Conservation (phyloP, 176 grass and related monocot genomes). For the Oryza officinalis region DNA sequence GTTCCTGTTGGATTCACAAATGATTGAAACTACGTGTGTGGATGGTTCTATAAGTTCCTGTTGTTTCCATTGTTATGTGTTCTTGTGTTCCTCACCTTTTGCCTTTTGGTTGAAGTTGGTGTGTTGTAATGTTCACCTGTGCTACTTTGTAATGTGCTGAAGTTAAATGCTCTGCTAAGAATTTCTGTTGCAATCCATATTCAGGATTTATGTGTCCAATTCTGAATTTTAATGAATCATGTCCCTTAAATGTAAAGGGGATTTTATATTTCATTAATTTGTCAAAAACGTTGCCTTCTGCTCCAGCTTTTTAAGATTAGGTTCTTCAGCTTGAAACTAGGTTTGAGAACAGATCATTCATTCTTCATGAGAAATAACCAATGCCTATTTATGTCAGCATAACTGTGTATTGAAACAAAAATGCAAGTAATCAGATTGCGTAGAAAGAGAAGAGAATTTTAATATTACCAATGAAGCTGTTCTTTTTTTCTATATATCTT, state of each 20-base stretch:
- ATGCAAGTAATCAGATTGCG: neutral
- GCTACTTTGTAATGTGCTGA: neutral
- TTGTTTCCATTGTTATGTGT: neutral
- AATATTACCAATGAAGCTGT: neutral
- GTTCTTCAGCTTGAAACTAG: neutral
- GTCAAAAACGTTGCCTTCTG: neutral
- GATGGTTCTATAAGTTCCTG: neutral
- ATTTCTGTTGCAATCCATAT: neutral
- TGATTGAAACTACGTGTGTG: constrained; percentile 15
- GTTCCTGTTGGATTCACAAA: constrained; percentile 2
- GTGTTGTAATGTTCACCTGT: neutral
- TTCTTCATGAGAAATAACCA: neutral
- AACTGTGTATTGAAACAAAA: neutral
- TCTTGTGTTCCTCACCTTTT: neutral
- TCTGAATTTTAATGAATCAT: neutral
- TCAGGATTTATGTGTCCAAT: neutral
- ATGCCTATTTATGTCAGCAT: neutral
- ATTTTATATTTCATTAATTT: neutral
- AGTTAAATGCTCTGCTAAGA: neutral
- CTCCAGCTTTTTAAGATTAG: neutral
- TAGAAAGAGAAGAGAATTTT: neutral
- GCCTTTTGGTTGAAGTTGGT: neutral
- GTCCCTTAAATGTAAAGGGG: neutral
- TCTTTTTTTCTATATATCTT: too few relatives aligned
- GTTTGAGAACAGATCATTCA: neutral